Base-by-base conservation (phyloP, 2,329 filamentous ascomycete species). In the Cladophialophora carrionii region DNA sequence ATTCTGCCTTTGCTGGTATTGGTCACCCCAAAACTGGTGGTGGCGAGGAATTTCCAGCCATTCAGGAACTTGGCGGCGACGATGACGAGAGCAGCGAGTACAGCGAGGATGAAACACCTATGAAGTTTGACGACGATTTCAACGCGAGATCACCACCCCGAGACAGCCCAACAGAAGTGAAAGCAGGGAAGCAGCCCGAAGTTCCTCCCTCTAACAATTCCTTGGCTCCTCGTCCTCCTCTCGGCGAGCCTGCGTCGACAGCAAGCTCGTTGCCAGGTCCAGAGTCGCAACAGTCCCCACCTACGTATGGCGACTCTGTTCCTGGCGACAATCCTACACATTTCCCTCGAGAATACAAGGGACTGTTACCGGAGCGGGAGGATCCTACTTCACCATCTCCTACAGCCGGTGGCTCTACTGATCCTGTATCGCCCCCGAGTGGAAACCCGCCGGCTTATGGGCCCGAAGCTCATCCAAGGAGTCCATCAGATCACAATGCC, bases 111-210 rank as follows among this genome's bases (percentile, higher is more conserved):
- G 92, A 91, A 49, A 80, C 72, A 6, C 74, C 73, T 32, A 64
- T 79, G 72, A 92, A 93, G 0, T 98, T 98, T 74, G 94, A 96
- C 57, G 95, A 99, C 74, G 89, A 97, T 76, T 98, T 98, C 75
- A 88, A 90, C 0, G 87, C 90, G 14, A 84, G 85, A 32, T 83
- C 80, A 51, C 77, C 82, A 1, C 72, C 73, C 4, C 74, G 76
- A 17, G 72, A 72, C 51, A 59, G 70, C 46, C 63, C 74, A 22
- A 24, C 22, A 24, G 62, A 72, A 65, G 73, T 69, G 34, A 74
- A 73, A 65, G 74, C 74, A 66, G 80, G 73, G 69, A 77, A 70
- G 65, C 75, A 73, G 71, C 77, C 74, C 65, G 74, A 76, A 68
- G 70, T 73, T 69, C 66, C 78, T 67, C 52, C 64, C 14, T 55